These are phyloP conservation scores for Mycena kentingensis DNA, from an alignment of 768 basidiomycete species.

Conservation along the genomic window DNA sequence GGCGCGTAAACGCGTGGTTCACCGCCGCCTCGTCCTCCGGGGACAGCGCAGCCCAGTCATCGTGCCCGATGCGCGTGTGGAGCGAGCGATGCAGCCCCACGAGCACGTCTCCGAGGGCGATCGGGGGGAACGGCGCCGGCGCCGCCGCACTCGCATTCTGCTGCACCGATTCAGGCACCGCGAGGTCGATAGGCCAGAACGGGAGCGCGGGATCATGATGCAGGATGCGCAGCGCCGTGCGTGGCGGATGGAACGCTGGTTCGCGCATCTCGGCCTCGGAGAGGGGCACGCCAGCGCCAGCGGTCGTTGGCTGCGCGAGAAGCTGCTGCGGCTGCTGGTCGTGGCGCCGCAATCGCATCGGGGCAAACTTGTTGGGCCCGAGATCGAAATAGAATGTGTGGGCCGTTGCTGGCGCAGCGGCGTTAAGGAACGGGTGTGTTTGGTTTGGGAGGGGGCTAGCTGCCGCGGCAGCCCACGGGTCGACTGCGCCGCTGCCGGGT, in stretches of 20 bases:
- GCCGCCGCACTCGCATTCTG: background rate
- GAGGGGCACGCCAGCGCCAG: background rate
- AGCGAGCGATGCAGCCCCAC: conserved; percentile 4
- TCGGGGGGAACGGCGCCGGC: background rate
- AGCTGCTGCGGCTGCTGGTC: too few species aligned
- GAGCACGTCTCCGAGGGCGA: conserved; percentile 4
- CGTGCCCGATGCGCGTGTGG: background rate
- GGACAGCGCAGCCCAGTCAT: background rate
- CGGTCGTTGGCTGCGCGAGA: too few species aligned
- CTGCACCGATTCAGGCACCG: conserved; percentile 7
- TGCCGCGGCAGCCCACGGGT: background rate
- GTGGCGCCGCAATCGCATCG: background rate
- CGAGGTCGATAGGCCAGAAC: conserved; percentile 42
- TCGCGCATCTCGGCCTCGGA: conserved; percentile 34
- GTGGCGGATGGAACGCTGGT: conserved; percentile 41
- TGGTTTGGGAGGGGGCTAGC: background rate
- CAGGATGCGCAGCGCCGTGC: conserved; percentile 40
- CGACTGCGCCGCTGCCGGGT: too few species aligned
- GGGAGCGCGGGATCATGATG: conserved; percentile 44
- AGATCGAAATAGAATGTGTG: background rate
- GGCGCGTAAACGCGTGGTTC: conserved; percentile 1
- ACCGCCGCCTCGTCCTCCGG: background rate
- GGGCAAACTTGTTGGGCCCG: background rate
- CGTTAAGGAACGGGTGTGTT: background rate
- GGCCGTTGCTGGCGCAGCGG: background rate